These are phyloP conservation scores for Leccinum truebloodii DNA, from an alignment of 768 basidiomycete genomes.

Conservation along the genomic window DNA sequence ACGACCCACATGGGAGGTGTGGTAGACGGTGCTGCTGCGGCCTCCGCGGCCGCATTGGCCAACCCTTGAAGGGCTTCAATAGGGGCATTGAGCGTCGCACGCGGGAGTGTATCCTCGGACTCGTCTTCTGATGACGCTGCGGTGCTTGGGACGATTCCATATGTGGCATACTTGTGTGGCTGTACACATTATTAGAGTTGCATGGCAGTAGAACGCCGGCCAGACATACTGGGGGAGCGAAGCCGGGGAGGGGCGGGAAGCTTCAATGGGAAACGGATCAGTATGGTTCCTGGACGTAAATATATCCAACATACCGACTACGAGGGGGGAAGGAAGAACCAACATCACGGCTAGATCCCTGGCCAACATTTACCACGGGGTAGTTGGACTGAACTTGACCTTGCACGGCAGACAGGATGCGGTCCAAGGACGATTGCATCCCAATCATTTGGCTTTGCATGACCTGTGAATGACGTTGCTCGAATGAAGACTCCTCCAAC, in stretches of 20 bases:
- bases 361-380: constrained; percentile 7
- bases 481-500: constrained; percentile 1
- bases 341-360: constrained; percentile 28
- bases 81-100: constrained; percentile 83
- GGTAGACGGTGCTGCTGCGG: constrained; percentile 75
- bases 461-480: constrained; percentile 46
- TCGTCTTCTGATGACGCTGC: constrained; percentile 89
- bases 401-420: constrained; percentile 73
- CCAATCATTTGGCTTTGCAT: constrained; percentile 96
- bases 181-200: constrained; percentile 33
- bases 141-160: constrained; percentile 85
- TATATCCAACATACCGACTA: constrained; percentile 36
- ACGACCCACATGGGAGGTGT: constrained; percentile 55
- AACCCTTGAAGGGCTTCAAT: constrained; percentile 93
- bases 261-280: constrained; percentile 37
- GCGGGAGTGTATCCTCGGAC: constrained; percentile 85
- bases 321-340: constrained; percentile 32
- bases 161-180: constrained; percentile 89
- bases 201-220: constrained; percentile 11
- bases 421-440: constrained; percentile 86
- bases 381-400: constrained; percentile 36
- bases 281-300: constrained; percentile 18
- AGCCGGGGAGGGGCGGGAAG: constrained; percentile 90
- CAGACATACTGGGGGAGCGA: constrained; percentile 77
- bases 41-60: constrained; percentile 94